Percentiles rank a stretch among this genome's conserved stretches.
Evolutionary conservation across 2,329 filamentous ascomycete genomes (phyloP).

Genomic region (Ophiosphaerella herpotricha): DNA sequence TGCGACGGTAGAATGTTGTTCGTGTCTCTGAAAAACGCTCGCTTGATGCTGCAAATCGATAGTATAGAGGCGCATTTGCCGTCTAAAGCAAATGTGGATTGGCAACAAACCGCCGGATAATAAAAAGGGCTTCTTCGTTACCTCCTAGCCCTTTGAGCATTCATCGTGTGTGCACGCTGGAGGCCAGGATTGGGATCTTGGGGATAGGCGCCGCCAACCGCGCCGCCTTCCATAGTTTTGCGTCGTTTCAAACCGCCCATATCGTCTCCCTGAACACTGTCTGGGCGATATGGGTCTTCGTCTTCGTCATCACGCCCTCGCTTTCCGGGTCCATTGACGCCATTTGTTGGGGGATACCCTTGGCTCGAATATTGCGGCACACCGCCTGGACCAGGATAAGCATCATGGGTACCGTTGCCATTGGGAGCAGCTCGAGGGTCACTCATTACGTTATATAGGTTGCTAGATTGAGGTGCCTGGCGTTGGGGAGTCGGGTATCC

Average conservation of each 20-base stretch:
- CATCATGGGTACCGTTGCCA: conserved; percentile 68
- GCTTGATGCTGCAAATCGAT: conserved; percentile 24
- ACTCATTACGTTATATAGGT: conserved; percentile 86
- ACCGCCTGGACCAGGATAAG: conserved; percentile 70
- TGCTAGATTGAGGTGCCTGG: conserved; percentile 70
- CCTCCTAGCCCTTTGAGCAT: conserved; percentile 36
- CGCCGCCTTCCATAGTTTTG: conserved; percentile 67
- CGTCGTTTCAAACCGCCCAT: conserved; percentile 74
- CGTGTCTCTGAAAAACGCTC: conserved; percentile 20
- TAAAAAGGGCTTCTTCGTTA: conserved; percentile 19
- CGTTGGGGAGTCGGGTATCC: conserved; percentile 83
- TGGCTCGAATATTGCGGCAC: conserved; percentile 63
- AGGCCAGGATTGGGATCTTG: conserved; percentile 38
- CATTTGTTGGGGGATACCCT: conserved; percentile 64
- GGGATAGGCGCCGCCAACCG: conserved; percentile 39
- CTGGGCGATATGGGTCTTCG: conserved; percentile 69
- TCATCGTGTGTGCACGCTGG: conserved; percentile 39
- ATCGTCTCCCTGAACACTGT: conserved; percentile 59
- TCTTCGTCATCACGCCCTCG: conserved; percentile 67
- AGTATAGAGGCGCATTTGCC: conserved; percentile 21
- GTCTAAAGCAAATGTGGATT: conserved; percentile 28
- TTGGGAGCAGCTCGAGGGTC: conserved; percentile 72
- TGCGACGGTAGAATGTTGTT: conserved; percentile 15
- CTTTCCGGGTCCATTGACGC: conserved; percentile 62
- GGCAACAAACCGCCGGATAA: conserved; percentile 25